Base-by-base conservation (phyloP, 2,329 filamentous ascomycete species). In the Shiraia bambusicola region DNA sequence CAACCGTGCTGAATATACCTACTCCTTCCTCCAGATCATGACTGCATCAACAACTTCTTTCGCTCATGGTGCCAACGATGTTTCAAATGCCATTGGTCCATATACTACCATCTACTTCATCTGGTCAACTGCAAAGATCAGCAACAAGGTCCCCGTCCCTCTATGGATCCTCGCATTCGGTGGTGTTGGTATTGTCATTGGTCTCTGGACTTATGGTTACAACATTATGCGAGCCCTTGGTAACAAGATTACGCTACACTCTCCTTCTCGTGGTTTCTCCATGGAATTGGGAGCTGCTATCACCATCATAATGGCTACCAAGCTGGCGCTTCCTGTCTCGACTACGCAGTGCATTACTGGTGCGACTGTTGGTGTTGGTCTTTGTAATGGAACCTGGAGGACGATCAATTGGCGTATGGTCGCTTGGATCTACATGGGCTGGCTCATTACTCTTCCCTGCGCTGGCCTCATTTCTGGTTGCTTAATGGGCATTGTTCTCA, bases 141-240 rank as follows among this genome's bases (percentile, higher is more conserved):
- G 79, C 11, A 72, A 73, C 52, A 87, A 87, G 70, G 79, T 82
- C 3, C 67, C 77, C 0, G 86, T 91, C 0, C 83, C 84, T 3
- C 61, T 86, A 32, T 92, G 87, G 87, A 86, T 89, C 69, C 77
- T 91, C 40, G 87, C 83, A 36, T 83, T 90, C 13, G 72, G 87
- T 10, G 76, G 81, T 17, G 65, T 74, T 1, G 80, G 75, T 28
- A 83, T 88, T 61, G 87, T 77, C 33, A 29, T 64, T 14, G 86
- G 86, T 54, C 76, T 89, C 42, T 75, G 83, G 61, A 88, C 85
- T 11, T 89, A 88, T 58, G 86, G 86, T 8, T 89, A 88, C 74
- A 88, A 89, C 74, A 89, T 89, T 71, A 89, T 89, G 85, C 88
- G 87, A 73, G 83, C 87, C 69, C 88, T 89, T 85, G 86, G 86